These are phyloP conservation scores for Pichia sp. DNA, from an alignment of 1,139 yeast species.

Conservation along the genomic window DNA sequence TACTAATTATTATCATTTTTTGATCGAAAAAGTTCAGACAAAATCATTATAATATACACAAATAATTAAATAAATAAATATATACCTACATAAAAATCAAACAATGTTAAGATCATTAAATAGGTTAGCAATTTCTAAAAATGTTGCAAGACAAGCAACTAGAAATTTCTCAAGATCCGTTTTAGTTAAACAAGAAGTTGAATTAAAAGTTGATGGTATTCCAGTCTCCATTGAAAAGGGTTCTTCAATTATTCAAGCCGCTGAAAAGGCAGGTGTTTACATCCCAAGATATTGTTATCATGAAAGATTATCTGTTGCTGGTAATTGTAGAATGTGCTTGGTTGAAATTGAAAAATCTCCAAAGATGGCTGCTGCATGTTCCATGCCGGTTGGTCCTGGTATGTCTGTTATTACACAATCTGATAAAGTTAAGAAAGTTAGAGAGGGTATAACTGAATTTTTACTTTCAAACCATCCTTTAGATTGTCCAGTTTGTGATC, in stretches of 20 bases:
- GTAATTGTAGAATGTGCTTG: slow-evolving; percentile 91
- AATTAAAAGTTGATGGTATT: slow-evolving; percentile 72
- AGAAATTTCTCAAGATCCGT: slow-evolving; percentile 13
- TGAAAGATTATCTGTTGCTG: slow-evolving; percentile 88
- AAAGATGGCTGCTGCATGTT: slow-evolving; percentile 85
- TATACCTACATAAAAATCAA: not conserved
- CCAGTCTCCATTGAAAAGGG: slow-evolving; percentile 79
- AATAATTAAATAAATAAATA: not conserved
- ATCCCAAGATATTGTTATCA: slow-evolving; percentile 90
- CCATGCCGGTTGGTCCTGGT: slow-evolving; percentile 84
- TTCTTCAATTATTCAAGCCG: slow-evolving; percentile 83
- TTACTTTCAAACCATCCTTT: slow-evolving; percentile 83
- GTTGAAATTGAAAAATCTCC: slow-evolving; percentile 90
- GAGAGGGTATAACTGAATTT: slow-evolving; percentile 91
- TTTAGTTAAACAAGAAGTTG: slow-evolving; percentile 42
- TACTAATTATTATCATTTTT: not conserved
- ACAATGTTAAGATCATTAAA: slow-evolving; percentile 16
- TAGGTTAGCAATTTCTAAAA: slow-evolving; percentile 11
- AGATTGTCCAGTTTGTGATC: slow-evolving; percentile 92
- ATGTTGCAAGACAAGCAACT: slow-evolving; percentile 11
- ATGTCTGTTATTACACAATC: slow-evolving; percentile 82
- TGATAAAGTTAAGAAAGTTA: slow-evolving; percentile 74
- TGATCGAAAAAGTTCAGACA: not conserved
- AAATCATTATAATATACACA: not conserved
- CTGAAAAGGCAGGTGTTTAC: slow-evolving; percentile 83